Percentiles rank a stretch among this genome's conserved stretches.
Evolutionary conservation across 2,329 filamentous ascomycete species (phyloP).

Genomic region (Elsinoe necatrix): DNA sequence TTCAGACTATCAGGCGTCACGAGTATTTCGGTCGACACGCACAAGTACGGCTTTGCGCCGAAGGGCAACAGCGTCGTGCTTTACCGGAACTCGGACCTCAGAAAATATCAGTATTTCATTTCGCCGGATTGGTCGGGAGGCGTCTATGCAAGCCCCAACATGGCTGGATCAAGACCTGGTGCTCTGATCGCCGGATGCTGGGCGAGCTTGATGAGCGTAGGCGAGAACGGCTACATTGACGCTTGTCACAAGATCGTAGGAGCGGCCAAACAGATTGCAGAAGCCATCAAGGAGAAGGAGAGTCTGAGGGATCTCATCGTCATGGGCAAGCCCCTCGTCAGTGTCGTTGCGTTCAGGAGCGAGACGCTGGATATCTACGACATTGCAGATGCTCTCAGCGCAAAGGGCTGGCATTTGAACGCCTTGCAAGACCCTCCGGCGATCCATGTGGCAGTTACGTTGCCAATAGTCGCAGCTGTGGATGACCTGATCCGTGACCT

Average conservation of each 20-base stretch:
- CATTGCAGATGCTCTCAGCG: conserved; percentile 78
- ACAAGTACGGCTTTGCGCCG: conserved; percentile 98
- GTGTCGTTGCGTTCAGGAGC: conserved; percentile 81
- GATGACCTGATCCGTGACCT: conserved; percentile 70
- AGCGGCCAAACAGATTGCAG: conserved; percentile 70
- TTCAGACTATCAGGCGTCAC: conserved; percentile 92
- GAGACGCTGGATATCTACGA: conserved; percentile 86
- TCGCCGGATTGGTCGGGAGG: conserved; percentile 91
- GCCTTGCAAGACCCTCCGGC: conserved; percentile 84
- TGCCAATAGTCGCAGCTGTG: conserved; percentile 73
- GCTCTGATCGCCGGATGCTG: conserved; percentile 94
- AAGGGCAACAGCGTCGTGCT: conserved; percentile 93
- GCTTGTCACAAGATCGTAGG: conserved; percentile 84
- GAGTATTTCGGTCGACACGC: conserved; percentile 91
- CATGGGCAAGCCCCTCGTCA: conserved; percentile 77
- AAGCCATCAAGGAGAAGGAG: conserved; percentile 62
- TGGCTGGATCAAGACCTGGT: conserved; percentile 85
- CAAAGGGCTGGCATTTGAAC: conserved; percentile 90
- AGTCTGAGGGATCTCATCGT: conserved; percentile 67
- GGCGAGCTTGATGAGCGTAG: conserved; percentile 81
- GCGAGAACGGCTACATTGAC: conserved; percentile 79
- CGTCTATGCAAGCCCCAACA: conserved; percentile 86
- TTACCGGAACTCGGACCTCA: conserved; percentile 70
- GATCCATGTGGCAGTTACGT: conserved; percentile 86
- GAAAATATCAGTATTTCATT: conserved; percentile 93